Evolutionary conservation across 805 yeast genomes (phyloP).

Genomic region (Candida michaelii): DNA sequence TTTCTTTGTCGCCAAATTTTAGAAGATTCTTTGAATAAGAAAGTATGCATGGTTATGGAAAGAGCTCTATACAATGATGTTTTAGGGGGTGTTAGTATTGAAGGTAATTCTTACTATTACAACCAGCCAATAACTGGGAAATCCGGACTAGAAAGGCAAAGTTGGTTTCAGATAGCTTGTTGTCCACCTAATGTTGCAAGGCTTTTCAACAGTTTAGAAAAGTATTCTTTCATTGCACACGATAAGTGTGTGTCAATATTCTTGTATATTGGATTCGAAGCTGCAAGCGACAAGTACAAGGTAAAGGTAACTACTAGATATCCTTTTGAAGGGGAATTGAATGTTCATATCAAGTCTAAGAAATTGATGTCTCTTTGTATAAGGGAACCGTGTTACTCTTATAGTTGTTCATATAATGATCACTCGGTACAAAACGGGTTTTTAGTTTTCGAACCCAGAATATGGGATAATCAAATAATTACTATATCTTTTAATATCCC

Average conservation of each 20-base stretch:
- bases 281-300: conserved; percentile 4
- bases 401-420: conserved; percentile 5
- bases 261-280: conserved; percentile 17
- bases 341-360: conserved; percentile 6
- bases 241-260: conserved; percentile 14
- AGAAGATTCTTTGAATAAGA: conserved; percentile 12
- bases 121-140: conserved; percentile 20
- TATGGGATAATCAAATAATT: conserved; percentile 9
- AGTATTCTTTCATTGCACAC: conserved; percentile 13
- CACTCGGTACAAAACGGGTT: conserved; percentile 13
- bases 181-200: conserved; percentile 27
- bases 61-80: conserved; percentile 22
- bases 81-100: conserved; percentile 23
- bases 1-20: conserved; percentile 19
- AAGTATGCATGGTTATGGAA: conserved; percentile 20
- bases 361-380: conserved; percentile 14
- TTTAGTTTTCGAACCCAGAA: conserved; percentile 10
- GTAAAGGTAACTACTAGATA: conserved; percentile 13
- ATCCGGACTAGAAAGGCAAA: conserved; percentile 15
- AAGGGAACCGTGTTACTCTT: conserved; percentile 14
- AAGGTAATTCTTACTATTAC: conserved; percentile 22
- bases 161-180: conserved; percentile 22
- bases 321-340: conserved; percentile 16
- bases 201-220: conserved; percentile 20
- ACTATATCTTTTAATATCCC: conserved; percentile 13